Evolutionary conservation across 2,329 filamentous ascomycete species (phyloP).

Genomic region (Cercospora brassicicola): DNA sequence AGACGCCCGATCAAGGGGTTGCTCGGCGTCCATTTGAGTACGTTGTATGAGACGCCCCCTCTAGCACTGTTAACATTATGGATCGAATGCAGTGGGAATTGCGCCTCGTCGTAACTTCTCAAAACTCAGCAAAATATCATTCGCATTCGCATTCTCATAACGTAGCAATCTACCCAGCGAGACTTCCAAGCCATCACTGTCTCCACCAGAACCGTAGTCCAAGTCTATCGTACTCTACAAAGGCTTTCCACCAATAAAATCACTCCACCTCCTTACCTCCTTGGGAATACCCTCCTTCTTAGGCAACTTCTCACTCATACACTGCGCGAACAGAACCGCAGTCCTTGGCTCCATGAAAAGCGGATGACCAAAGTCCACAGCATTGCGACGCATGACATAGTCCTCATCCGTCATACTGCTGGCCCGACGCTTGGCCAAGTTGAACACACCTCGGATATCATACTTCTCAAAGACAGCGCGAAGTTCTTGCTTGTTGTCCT

Average conservation of each 20-base stretch:
- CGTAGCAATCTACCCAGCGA: not conserved
- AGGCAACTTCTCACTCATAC: conserved; percentile 95
- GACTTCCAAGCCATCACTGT: not conserved
- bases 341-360: conserved; percentile 99
- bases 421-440: conserved; percentile 79
- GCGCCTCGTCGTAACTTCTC: too few relatives aligned
- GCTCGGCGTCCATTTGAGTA: too few relatives aligned
- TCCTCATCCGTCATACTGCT: conserved; percentile 87
- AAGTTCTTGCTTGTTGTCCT: conserved; percentile 89
- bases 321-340: conserved; percentile 90
- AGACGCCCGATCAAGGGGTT: too few relatives aligned
- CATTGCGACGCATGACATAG: conserved; percentile 94
- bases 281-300: conserved; percentile 79
- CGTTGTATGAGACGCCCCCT: too few relatives aligned
- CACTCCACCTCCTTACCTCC: conserved; percentile 91
- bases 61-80: too few relatives aligned
- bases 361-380: conserved; percentile 95
- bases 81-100: too few relatives aligned
- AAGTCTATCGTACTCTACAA: conserved; percentile 48
- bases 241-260: conserved; percentile 87
- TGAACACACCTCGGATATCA: conserved; percentile 93
- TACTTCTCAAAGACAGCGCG: conserved; percentile 96
- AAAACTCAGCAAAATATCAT: too few relatives aligned
- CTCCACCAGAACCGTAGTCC: not conserved
- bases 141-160: not conserved